Evolutionary conservation across 2,329 filamentous ascomycete genomes (phyloP), one percentile per base, ranked within the genome.

Genomic region (Elsinoe batatas): DNA sequence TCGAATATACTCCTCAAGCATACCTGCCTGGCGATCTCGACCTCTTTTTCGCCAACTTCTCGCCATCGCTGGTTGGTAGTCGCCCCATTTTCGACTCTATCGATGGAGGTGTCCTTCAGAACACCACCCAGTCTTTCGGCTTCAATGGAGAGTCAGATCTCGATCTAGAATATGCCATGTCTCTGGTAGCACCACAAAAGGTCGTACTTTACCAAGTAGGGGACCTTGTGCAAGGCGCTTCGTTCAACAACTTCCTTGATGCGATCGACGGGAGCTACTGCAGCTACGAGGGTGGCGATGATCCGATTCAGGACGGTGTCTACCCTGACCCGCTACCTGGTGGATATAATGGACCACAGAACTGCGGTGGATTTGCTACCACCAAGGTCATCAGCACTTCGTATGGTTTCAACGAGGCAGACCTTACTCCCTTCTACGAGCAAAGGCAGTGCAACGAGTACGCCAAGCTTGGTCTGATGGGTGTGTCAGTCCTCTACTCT

Each of bases 351-450:
- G 70, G 71, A 3, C 58, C 68, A n/a, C 64, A 72, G 56, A 67
- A 71, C 55, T 80, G 77, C 63, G 76, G 77, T 37, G 67, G 63
- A 3, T 72, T 68, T 51, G 60, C 67, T 3, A 63, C 74, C 5
- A 74, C 79, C 3, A 79, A 80, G 56, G 78, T 80, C 56, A 76
- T 81, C 57, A 76, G 72, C 18, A 77, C 77, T 26, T 79, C 75
- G 10, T 82, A 82, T 64, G 73, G 70, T 11, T 75, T 76, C 60
- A 75, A 76, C 59, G 78, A 81, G 66, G 72, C 69, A n/a, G 73
- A 75, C 51, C 66, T 77, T 6, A 72, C 75, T 1, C 67, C 69
- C 5, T 68, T 66, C 56, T 81, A 81, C 62, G 72, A 76, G 58
- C 61, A 69, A 49, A 70, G 79, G 2, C 78, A 81, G 65, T 81